Evolutionary conservation across 2,329 filamentous ascomycete species (phyloP).

Genomic region (Harringtonia aguacate): DNA sequence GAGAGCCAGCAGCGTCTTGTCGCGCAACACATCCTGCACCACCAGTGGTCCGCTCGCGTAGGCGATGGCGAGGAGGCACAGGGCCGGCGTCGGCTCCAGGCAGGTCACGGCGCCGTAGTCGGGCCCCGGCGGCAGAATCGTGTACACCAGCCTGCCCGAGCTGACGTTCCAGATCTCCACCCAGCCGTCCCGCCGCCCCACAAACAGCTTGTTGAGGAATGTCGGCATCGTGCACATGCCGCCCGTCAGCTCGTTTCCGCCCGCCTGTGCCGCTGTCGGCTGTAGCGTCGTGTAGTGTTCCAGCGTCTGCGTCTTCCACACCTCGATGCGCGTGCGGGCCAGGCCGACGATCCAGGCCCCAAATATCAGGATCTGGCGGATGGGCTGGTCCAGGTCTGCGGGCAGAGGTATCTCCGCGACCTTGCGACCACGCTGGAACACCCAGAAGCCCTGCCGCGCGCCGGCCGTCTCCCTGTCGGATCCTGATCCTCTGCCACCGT

Average conservation of each 20-base stretch:
- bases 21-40: constrained; percentile 72
- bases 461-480: not conserved
- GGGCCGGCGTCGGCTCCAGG: constrained; percentile 69
- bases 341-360: constrained; percentile 86
- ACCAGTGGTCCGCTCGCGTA: constrained; percentile 70
- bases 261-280: constrained; percentile 42
- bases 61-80: constrained; percentile 80
- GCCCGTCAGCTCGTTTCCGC: constrained; percentile 61
- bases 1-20: constrained; percentile 60
- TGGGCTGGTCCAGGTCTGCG: constrained; percentile 52
- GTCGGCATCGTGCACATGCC: constrained; percentile 84
- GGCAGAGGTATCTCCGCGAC: constrained; percentile 64
- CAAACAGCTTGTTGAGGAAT: constrained; percentile 91
- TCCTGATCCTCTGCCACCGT: not conserved
- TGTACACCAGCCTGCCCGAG: constrained; percentile 84
- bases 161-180: constrained; percentile 98
- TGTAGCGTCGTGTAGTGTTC: constrained; percentile 87
- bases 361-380: constrained; percentile 70
- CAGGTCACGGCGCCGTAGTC: constrained; percentile 76
- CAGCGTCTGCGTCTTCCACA: constrained; percentile 75
- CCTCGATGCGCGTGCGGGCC: constrained; percentile 63
- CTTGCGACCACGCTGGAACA: constrained; percentile 85
- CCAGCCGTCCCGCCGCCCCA: constrained; percentile 75
- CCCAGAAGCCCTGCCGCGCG: constrained; percentile 61
- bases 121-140: constrained; percentile 65